Base-by-base conservation (phyloP, 192 early-diverging fungal species). In the Podila epigama region DNA sequence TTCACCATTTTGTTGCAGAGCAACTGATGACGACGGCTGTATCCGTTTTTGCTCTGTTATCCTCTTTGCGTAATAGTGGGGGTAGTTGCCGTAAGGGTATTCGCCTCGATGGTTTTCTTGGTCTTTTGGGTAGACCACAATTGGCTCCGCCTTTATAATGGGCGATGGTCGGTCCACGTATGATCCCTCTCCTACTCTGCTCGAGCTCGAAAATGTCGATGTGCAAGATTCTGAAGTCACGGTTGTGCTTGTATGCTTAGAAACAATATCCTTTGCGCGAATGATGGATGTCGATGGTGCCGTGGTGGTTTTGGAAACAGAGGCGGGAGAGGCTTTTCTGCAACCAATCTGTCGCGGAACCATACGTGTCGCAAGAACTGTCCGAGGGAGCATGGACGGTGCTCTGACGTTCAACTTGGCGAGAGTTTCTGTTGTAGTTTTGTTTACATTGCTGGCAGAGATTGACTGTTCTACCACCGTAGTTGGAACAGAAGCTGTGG, bases 81-180 rank as follows among this genome's bases (percentile, higher is more conserved):
- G 20, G 69, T 90, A 92, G 75, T 90, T 92, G 36, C 91, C 91
- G 54, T 79, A 79, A 34, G 52, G 39, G 11, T 54, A 58, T 2
- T 56, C 48, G 18, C 44, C 44, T 22, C 25, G 44, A 5, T 22
- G n/a, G 20, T 22, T 22, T 8, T 16, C 25, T 3, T 48, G 16
- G n/a, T 9, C 20, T 8, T 5, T 15, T 9, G 44, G 44, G 15
- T 22, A 48, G 44, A 20, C 18, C 44, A 48, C 44, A 25, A 48
- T 48, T 8, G 44, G 44, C 44, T 48, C 44, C 1, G 44, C 44
- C 16, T 16, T 18, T 15, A 48, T 48, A 3, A 9, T 22, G 20
- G 44, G 5, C 3, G 44, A 48, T 20, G 18, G 44, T 42, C 41
- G 16, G 20, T 42, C 9, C 1, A 6, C 5, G n/a, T n/a, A n/a